Evolutionary conservation across 345 rosid species (phyloP).

Genomic region (Populus pruinosa): DNA sequence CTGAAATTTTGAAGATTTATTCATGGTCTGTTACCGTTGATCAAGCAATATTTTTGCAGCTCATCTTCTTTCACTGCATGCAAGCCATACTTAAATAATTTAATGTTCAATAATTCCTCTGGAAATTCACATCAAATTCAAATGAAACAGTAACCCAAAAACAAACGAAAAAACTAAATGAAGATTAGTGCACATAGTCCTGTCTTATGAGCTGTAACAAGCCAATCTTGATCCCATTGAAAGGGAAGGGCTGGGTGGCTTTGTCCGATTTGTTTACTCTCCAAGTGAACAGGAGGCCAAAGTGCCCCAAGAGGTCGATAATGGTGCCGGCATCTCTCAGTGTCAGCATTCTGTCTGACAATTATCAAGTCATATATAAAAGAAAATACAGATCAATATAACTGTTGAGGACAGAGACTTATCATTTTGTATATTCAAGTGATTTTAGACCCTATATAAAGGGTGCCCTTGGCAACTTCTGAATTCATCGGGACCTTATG

Average conservation of each 20-base stretch:
- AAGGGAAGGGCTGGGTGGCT: not conserved
- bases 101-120: not conserved
- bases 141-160: not conserved
- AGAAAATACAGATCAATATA: not conserved
- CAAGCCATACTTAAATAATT: not conserved
- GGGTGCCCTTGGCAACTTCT: constrained; percentile 1
- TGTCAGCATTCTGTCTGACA: not conserved
- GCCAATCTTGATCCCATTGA: not conserved
- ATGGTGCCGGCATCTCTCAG: constrained; percentile 4
- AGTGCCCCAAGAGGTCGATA: constrained; percentile 2
- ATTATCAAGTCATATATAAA: not conserved
- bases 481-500: constrained; percentile 11
- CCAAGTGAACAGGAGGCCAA: not conserved
- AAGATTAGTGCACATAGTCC: not conserved
- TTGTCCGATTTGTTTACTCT: not conserved
- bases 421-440: constrained; percentile 5
- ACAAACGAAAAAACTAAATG: not conserved
- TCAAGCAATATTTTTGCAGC: not conserved
- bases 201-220: constrained; percentile 2
- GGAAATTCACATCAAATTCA: not conserved
- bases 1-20: not conserved
- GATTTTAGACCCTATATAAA: constrained; percentile 2
- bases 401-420: constrained; percentile 9
- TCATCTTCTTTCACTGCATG: not conserved
- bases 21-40: not conserved